Evolutionary conservation across 2,329 filamentous ascomycete species (phyloP), one percentile per base, ranked within the genome.

Genomic region (Ascomycota sp.): DNA sequence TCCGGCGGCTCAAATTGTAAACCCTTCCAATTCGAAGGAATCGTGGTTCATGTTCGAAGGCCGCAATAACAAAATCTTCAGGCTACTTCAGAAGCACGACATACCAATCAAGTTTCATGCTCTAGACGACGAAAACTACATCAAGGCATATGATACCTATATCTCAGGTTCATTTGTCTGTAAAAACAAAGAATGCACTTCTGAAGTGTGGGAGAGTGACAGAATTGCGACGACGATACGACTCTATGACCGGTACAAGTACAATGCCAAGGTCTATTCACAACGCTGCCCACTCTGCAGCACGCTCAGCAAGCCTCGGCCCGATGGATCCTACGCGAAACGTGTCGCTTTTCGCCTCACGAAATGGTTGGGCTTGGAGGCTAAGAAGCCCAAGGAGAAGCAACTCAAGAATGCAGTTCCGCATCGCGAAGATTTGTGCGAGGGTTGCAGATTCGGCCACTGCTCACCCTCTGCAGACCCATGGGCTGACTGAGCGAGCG

Each of bases 161-260:
- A n/a, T n/a, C n/a, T n/a, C n/a, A n/a, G n/a, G n/a, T n/a, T n/a
- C n/a, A n/a, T n/a, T n/a, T n/a, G n/a, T n/a, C n/a, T n/a, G n/a
- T n/a, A n/a, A n/a, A n/a, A n/a, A n/a, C n/a, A n/a, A n/a, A n/a
- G n/a, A n/a, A n/a, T n/a, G n/a, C n/a, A n/a, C n/a, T n/a, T n/a
- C n/a, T n/a, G n/a, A n/a, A n/a, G n/a, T n/a, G n/a, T 55, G 53
- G 54, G 25, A 28, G 2, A 57, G 52, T 43, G 46, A 38, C 33
- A 36, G 24, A 20, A 46, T 57, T 11, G 35, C 46, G 6, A 46
- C 53, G 10, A 38, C 36, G 1, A 56, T 57, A 12, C 42, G 47
- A 7, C 32, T 39, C 23, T 57, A 51, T 25, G 19, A 17, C 0
- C 27, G 24, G 0, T 28, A 40, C 5, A 35, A 38, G 4, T 57